Evolutionary conservation across 805 yeast species (phyloP).

Genomic region (Metschnikowia cubensis): DNA sequence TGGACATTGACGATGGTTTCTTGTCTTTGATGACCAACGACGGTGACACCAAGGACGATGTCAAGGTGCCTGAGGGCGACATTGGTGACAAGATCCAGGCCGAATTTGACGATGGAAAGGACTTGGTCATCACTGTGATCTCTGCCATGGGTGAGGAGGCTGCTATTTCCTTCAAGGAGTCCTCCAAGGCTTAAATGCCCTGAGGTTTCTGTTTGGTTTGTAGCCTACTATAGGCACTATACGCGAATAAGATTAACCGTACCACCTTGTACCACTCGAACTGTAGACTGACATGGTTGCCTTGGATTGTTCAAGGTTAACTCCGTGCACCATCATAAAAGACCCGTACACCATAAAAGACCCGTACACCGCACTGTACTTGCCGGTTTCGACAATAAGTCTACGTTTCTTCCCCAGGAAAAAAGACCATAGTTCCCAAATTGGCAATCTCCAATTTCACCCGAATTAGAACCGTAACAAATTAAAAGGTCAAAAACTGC

Average conservation of each 20-base stretch:
- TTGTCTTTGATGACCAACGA: conserved; percentile 93
- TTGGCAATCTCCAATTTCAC: too few species aligned
- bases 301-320: neutral
- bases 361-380: neutral
- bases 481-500: too few species aligned
- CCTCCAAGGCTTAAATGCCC: conserved; percentile 60
- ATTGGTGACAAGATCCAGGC: conserved; percentile 88
- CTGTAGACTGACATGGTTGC: neutral
- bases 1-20: conserved; percentile 98
- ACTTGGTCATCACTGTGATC: conserved; percentile 92
- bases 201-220: conserved; percentile 15
- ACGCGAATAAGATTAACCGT: conserved; percentile 4
- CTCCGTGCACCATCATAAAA: neutral
- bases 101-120: conserved; percentile 98
- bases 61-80: conserved; percentile 97
- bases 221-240: conserved; percentile 10
- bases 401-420: too few species aligned
- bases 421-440: too few species aligned
- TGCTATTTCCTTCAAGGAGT: conserved; percentile 97
- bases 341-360: neutral
- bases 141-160: conserved; percentile 99
- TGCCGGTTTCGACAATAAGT: too few species aligned
- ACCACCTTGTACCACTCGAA: neutral
- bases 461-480: too few species aligned
- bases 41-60: conserved; percentile 99